Evolutionary conservation across 352 stramenopile species (phyloP), one percentile per base, ranked within the genome.

Genomic region (Pythium pyrilobum): DNA sequence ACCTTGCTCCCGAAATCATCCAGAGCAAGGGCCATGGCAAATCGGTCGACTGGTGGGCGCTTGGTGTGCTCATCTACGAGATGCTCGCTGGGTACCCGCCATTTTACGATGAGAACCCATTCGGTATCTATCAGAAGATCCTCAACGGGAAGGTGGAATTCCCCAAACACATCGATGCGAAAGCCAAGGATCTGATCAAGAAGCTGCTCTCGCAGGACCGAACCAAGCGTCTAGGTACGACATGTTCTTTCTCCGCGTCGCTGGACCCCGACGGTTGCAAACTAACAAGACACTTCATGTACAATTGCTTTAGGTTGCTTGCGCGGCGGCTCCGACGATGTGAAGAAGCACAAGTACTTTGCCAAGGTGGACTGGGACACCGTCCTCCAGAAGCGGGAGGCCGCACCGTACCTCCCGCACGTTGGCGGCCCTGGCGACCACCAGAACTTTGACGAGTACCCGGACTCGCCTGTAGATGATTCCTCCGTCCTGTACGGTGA

Each of bases 71-170:
- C 29, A 67, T 91, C 10, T 92, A 91, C 51, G 82, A 92, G 59
- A 67, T 92, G 46, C 70, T 92, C 41, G 71, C 74, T 12, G 82
- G 82, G 12, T 74, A 78, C 36, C 87, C 82, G 15, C 82, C 82
- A 42, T 92, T 92, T 38, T 97, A 95, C 66, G 91, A 96, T 69
- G 86, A 97, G 34, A 96, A 95, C 49, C 83, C 87, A 34, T 96
- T 97, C 55, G 87, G 86, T 16, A 97, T 97, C 57, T 97, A 97
- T 65, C 88, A 97, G 48, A 97, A 97, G 63, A 97, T 97, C 48
- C 59, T 97, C 27, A 86, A 91, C 49, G 88, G 83, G 38, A 91
- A 89, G 48, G 82, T 97, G 15, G 87, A 97, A 36, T 95, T 92
- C 56, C 91, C 91, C 25, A 85, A 83, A 56, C 77, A 96, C 69